A percentile compares a stretch with the other conserved stretches of the same genome.
phyloP scores from a whole-genome alignment of 192 early-diverging fungal species.

The Haplosporangium gracile region DNA sequence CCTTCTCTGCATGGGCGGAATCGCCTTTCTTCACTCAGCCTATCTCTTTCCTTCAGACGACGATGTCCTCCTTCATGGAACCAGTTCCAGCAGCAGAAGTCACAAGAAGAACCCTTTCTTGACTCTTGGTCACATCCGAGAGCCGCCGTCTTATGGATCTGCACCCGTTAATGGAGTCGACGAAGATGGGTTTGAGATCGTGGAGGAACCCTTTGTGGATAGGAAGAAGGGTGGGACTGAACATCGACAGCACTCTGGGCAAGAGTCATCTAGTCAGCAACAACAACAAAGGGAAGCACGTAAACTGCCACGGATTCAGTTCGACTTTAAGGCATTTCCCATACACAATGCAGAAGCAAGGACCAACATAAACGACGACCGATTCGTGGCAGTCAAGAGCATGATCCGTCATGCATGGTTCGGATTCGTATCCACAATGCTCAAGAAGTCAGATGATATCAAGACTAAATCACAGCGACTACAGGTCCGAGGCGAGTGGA shows the following conservation, averaged over 20 bases:
- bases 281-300: background rate
- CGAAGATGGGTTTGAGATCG: slow-evolving; percentile 36
- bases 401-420: slow-evolving; percentile 48
- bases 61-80: too few species aligned
- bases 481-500: slow-evolving; percentile 42
- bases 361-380: slow-evolving; percentile 4
- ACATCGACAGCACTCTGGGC: background rate
- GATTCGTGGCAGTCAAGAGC: background rate
- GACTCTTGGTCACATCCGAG: slow-evolving; percentile 10
- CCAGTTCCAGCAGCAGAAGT: background rate
- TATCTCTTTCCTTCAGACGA: slow-evolving; percentile 6
- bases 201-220: slow-evolving; percentile 16
- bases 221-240: background rate
- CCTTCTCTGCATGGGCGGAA: slow-evolving; percentile 23
- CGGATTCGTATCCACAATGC: slow-evolving; percentile 17
- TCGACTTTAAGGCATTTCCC: slow-evolving; percentile 2
- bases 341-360: background rate
- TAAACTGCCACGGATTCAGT: slow-evolving; percentile 20
- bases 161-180: slow-evolving; percentile 34
- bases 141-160: slow-evolving; percentile 23
- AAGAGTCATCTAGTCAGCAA: background rate
- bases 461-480: slow-evolving; percentile 38
- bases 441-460: background rate
- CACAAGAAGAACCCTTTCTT: background rate
- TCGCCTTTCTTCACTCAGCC: slow-evolving; percentile 21